A percentile compares a stretch with the other conserved stretches of the same genome.
These are phyloP conservation scores for Cylindrodendrum hubeiense DNA, from an alignment of 2,329 filamentous ascomycete genomes.

Conservation along the genomic window DNA sequence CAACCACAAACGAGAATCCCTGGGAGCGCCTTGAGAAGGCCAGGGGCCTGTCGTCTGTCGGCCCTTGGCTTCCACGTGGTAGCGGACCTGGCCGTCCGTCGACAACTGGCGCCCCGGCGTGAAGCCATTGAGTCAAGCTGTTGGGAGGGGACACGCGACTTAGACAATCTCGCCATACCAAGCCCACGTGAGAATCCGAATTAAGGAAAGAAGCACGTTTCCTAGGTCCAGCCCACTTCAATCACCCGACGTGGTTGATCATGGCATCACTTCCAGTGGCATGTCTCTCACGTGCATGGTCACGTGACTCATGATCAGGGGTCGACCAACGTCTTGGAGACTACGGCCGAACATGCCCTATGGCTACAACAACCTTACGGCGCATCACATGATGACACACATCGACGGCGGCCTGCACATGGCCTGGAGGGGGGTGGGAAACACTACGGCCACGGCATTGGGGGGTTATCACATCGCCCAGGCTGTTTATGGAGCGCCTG, in stretches of 20 bases:
- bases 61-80: constrained; percentile 56
- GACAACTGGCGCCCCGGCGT: constrained; percentile 22
- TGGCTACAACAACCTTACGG: constrained; percentile 30
- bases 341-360: constrained; percentile 19
- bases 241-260: constrained; percentile 5
- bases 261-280: background rate
- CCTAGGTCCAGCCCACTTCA: background rate
- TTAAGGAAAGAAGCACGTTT: background rate
- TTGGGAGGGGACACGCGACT: background rate
- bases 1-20: constrained; percentile 77
- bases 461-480: constrained; percentile 43
- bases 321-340: constrained; percentile 33
- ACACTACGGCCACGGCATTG: constrained; percentile 40
- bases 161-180: background rate
- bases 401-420: constrained; percentile 25
- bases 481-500: constrained; percentile 24
- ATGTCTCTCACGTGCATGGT: constrained; percentile 14
- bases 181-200: background rate
- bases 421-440: constrained; percentile 36
- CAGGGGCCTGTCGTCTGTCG: constrained; percentile 57
- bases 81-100: constrained; percentile 11
- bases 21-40: constrained; percentile 71
- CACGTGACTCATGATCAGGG: constrained; percentile 38
- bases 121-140: constrained; percentile 15
- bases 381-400: constrained; percentile 38